Conservation (phyloP, 805 yeast genomes). For the Tetrapisispora fleetii region DNA sequence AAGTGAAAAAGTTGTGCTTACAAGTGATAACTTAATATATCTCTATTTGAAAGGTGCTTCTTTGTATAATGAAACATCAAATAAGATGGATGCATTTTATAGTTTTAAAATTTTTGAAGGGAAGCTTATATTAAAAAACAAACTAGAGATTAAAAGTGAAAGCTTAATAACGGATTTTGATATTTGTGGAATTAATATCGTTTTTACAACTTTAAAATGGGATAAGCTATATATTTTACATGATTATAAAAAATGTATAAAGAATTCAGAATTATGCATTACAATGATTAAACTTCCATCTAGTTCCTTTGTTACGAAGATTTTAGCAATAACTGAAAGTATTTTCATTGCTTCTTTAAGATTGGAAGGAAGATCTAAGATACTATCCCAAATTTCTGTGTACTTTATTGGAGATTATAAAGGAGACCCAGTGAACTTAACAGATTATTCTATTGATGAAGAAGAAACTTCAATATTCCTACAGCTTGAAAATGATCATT, state of each 20-base stretch:
- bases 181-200: conserved; percentile 9
- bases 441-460: background rate
- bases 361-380: conserved; percentile 5
- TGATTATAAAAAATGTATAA: conserved; percentile 3
- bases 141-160: conserved; percentile 6
- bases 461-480: background rate
- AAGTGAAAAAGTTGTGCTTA: conserved; percentile 3
- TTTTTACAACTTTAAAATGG: conserved; percentile 6
- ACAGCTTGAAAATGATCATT: background rate
- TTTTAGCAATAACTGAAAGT: conserved; percentile 5
- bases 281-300: conserved; percentile 3
- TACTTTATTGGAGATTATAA: background rate
- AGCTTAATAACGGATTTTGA: conserved; percentile 9
- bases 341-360: conserved; percentile 7
- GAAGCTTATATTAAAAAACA: conserved; percentile 2
- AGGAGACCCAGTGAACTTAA: background rate
- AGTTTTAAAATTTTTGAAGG: background rate
- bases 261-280: background rate
- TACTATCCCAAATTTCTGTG: background rate
- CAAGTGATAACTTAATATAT: background rate
- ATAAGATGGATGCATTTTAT: background rate
- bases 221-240: conserved; percentile 8
- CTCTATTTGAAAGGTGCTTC: background rate
- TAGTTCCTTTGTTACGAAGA: conserved; percentile 3
- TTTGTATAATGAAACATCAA: background rate